Evolutionary conservation across 306 rosid genomes (phyloP), one percentile per base, ranked within the genome.

Genomic region (Begonia fuchsioides): DNA sequence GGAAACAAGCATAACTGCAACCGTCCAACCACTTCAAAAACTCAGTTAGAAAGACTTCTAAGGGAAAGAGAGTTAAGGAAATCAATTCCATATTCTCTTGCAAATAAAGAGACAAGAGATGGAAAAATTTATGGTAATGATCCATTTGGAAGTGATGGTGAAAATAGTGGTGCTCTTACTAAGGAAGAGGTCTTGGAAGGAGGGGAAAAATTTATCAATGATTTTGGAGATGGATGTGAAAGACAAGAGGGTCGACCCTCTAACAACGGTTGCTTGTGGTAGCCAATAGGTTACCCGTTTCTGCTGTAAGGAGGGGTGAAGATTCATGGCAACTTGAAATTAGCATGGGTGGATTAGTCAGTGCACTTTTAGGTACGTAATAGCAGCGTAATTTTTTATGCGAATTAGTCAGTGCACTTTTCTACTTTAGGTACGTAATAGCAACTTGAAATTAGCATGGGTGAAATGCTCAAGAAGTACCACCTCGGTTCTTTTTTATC

Each of bases 331-430:
- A 74, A 39, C 95, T 88, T 52, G 90, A 88, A 68, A 74, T 81
- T 41, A 88, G 95, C 58, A 95, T 71, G 0, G 97, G 97, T 11
- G 97, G 97, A 18, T 77, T 84, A 60, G 97, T 88, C 71, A 88
- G 76, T 79, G 95, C 97, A 67, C 94, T 88, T 65, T 68, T 84
- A 81, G 97, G 96, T 73, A 78, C 71, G 54, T 59, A 26, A 26
- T 26, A 26, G 35, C 35, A 26, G 35, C 0, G 35, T 26, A 26
- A 26, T 26, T 26, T 26, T 26, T 26, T 26, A 6, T n/a, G 97
- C 10, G 97, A 95, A 18, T 77, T 84, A 60, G 97, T 88, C 71
- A 88, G 76, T 79, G 95, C 97, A 67, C 94, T 88, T 65, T 68
- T 84, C n/a, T n/a, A n/a, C n/a, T n/a, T n/a, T n/a, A 81, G 97